Base-by-base conservation (phyloP, 768 basidiomycete species). In the Xerocomus brunneocitrinus region DNA sequence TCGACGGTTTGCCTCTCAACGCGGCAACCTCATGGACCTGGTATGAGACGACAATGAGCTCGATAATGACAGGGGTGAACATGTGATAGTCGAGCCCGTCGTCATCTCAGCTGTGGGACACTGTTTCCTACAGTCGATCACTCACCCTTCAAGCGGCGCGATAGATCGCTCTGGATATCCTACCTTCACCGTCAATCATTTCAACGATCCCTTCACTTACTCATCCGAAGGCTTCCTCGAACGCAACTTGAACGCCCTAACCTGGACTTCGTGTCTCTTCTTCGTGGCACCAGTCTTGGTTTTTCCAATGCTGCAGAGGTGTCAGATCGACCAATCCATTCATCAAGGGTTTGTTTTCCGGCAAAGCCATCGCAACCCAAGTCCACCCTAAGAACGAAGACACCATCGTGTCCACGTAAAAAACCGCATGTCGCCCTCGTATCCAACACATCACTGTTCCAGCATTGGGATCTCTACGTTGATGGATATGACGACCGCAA, bases 341-440 rank as follows among this genome's bases (percentile, higher is more conserved):
- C 73, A 81, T 98, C 45, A 90, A 91, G 56, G 88, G 87, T 6
- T 73, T 99, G 7, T 98, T 98, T 71, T 87, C 86, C 0, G 82
- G 77, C 36, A 92, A 91, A 65, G 87, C 88, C 3, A 93, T 99
- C 57, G 91, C 93, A 0, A 95, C 92, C 0, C 87, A 93, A 64
- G 90, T 86, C 0, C 94, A 98, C 64, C 94, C 95, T 0, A 76
- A 87, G 56, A 87, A 95, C 62, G 93, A 98, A 62, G 94, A 95
- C 47, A 97, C 95, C 0, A 95, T 98, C 56, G 95, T 98, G 13
- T 82, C 93, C 5, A 94, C 93, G 0, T 92, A 94, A 65, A 94
- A 97, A 67, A 84, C 85, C 34, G 85, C n/a, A n/a, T n/a, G n/a
- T n/a, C n/a, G n/a, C n/a, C n/a, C n/a, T n/a, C n/a, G n/a, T n/a